These are phyloP conservation scores for Pontederia crassipes DNA, from an alignment of 176 grass and related monocot species.

Conservation along the genomic window DNA sequence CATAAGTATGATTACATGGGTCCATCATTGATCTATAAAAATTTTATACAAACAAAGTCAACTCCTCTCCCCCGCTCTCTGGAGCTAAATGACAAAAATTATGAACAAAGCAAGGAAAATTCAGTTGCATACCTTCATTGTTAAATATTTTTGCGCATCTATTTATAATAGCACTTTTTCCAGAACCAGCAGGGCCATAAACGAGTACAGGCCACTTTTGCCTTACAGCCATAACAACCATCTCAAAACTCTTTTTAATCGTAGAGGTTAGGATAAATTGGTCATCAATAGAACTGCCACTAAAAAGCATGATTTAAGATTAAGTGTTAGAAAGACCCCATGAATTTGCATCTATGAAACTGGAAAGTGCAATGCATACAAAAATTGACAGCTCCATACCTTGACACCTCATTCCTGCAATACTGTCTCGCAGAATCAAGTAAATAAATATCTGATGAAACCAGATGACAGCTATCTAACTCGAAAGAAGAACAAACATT, in stretches of 20 bases:
- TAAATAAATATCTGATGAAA: slow-evolving; percentile 30
- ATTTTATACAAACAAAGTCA: too few species aligned
- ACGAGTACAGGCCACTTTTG: slow-evolving; percentile 88
- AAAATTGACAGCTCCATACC: slow-evolving; percentile 31
- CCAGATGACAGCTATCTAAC: slow-evolving; percentile 27
- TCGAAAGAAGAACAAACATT: slow-evolving; percentile 17
- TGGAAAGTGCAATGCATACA: slow-evolving; percentile 8
- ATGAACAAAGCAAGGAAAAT: neutral
- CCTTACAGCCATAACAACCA: slow-evolving; percentile 57
- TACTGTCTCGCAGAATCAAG: slow-evolving; percentile 15
- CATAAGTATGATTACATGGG: too few species aligned
- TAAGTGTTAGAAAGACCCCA: slow-evolving; percentile 4
- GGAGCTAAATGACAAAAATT: neutral
- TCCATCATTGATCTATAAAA: neutral
- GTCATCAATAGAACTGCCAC: slow-evolving; percentile 17
- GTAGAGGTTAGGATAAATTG: slow-evolving; percentile 54
- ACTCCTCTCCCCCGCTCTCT: neutral
- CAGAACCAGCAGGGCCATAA: slow-evolving; percentile 75
- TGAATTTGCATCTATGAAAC: neutral
- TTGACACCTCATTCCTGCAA: slow-evolving; percentile 18
- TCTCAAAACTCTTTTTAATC: slow-evolving; percentile 62
- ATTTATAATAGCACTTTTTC: slow-evolving; percentile 86
- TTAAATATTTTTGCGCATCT: slow-evolving; percentile 37
- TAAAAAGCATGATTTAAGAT: slow-evolving; percentile 10
- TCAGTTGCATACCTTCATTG: slow-evolving; percentile 52